These are phyloP conservation scores for Diaporthe sp. DNA, from an alignment of 2,329 filamentous ascomycete genomes.

Conservation along the genomic window DNA sequence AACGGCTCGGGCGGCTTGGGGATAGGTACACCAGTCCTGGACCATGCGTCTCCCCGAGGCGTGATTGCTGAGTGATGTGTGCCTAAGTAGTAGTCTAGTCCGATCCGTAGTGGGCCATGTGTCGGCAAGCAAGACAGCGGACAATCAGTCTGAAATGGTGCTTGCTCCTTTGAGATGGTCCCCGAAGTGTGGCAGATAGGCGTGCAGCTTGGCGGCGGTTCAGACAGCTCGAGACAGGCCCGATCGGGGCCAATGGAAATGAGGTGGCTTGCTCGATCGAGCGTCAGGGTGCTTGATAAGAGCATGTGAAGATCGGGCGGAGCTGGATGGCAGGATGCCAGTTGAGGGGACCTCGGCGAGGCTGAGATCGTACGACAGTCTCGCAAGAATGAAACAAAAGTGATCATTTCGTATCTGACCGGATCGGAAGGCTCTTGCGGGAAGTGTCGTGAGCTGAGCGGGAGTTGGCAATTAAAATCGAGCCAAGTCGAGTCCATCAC, in stretches of 20 bases:
- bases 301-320: constrained; percentile 11
- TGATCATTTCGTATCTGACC: not conserved
- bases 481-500: constrained; percentile 22
- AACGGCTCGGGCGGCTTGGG: constrained; percentile 15
- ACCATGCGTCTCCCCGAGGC: not conserved
- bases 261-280: constrained; percentile 4
- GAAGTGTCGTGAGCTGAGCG: constrained; percentile 10
- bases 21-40: not conserved
- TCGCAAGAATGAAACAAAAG: constrained; percentile 10
- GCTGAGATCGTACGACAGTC: constrained; percentile 26
- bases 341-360: constrained; percentile 8
- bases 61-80: not conserved
- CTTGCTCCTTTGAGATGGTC: constrained; percentile 29
- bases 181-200: constrained; percentile 22
- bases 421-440: not conserved
- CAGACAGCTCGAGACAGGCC: not conserved
- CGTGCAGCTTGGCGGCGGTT: constrained; percentile 3
- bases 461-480: constrained; percentile 19
- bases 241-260: constrained; percentile 32
- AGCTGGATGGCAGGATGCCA: not conserved
- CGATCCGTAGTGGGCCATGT: not conserved
- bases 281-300: not conserved
- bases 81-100: not conserved
- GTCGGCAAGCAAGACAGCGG: not conserved
- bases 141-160: not conserved